Conservation (phyloP, 257 asterid genomes). For the Eucommia ulmoides region DNA sequence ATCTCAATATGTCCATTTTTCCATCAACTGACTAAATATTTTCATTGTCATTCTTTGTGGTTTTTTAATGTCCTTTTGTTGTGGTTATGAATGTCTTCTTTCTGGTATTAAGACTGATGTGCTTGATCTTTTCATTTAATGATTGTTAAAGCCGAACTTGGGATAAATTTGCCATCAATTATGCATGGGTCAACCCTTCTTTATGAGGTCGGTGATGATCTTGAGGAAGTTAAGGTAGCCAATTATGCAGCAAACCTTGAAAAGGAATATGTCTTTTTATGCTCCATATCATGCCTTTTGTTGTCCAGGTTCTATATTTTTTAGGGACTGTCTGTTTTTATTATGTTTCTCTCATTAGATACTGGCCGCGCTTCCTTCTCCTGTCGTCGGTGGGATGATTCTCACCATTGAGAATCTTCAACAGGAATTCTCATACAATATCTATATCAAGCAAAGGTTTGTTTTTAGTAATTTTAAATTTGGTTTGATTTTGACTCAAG, state of each 20-base stretch:
- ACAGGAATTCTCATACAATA: not conserved
- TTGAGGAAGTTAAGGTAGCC: constrained; percentile 76
- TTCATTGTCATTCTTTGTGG: too few relatives aligned
- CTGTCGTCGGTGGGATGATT: not conserved
- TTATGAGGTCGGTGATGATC: constrained; percentile 96
- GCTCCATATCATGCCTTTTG: not conserved
- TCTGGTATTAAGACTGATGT: too few relatives aligned
- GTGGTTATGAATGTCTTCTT: too few relatives aligned
- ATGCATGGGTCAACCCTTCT: constrained; percentile 86
- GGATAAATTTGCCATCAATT: constrained; percentile 75
- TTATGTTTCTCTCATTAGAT: constrained; percentile 2
- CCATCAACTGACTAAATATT: too few relatives aligned
- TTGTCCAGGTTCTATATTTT: not conserved
- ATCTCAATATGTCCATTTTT: too few relatives aligned
- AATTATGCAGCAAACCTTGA: constrained; percentile 84
- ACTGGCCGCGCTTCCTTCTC: not conserved
- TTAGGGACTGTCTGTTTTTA: not conserved
- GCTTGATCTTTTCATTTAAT: too few relatives aligned
- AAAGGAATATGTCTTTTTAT: constrained; percentile 37
- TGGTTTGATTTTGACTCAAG: too few relatives aligned
- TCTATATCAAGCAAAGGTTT: not conserved
- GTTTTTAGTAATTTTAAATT: too few relatives aligned
- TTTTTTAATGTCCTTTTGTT: too few relatives aligned
- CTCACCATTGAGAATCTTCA: not conserved
- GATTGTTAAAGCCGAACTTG: constrained; percentile 82